phyloP scores from a whole-genome alignment of 768 basidiomycete genomes.

The Mycena galopus region DNA sequence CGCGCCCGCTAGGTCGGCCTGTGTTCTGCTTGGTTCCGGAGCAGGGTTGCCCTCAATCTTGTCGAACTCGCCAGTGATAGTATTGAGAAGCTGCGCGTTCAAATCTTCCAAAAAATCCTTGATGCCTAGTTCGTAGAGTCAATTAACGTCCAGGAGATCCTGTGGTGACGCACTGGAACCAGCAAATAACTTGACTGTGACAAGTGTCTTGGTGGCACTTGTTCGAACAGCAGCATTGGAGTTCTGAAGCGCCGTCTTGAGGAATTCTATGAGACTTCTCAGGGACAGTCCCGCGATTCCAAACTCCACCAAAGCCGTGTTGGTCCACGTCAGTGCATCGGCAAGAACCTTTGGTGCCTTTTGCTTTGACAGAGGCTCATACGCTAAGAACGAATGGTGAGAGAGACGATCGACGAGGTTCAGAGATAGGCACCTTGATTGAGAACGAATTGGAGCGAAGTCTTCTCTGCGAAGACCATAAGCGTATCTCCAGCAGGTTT shows the following conservation, averaged over 20 bases:
- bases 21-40: constrained; percentile 84
- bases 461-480: constrained; percentile 88
- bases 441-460: constrained; percentile 94
- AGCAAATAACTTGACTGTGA: constrained; percentile 92
- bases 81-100: constrained; percentile 92
- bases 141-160: background rate
- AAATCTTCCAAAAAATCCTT: constrained; percentile 94
- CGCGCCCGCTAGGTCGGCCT: constrained; percentile 77
- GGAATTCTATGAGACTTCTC: constrained; percentile 88
- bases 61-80: constrained; percentile 93
- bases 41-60: constrained; percentile 85
- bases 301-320: constrained; percentile 88
- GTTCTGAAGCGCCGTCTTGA: constrained; percentile 89
- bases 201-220: constrained; percentile 92
- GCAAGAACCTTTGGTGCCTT: constrained; percentile 98
- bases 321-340: constrained; percentile 91
- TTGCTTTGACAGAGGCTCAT: constrained; percentile 93
- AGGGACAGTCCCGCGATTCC: constrained; percentile 90
- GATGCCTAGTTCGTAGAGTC: constrained; percentile 69
- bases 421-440: constrained; percentile 76
- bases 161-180: constrained; percentile 73
- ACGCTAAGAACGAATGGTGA: constrained; percentile 64
- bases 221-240: constrained; percentile 95
- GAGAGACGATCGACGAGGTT: background rate
- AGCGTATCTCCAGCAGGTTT: constrained; percentile 94